phyloP scores from a whole-genome alignment of 768 basidiomycete genomes.

The Cystobasidium tubakii region DNA sequence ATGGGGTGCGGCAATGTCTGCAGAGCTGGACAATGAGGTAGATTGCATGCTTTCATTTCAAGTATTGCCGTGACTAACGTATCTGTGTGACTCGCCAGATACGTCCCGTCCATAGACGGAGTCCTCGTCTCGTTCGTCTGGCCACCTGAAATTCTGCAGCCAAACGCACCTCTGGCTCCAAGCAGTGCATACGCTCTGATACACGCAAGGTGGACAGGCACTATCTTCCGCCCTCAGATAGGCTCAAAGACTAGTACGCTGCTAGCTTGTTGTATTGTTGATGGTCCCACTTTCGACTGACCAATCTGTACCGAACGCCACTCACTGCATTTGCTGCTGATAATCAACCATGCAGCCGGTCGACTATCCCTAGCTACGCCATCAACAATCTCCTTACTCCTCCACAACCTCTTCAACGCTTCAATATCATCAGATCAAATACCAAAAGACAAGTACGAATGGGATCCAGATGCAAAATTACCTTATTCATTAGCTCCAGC shows the following conservation, averaged over 20 bases:
- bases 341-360: conserved; percentile 46
- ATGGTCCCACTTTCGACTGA: background rate
- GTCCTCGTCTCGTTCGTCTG: conserved; percentile 49
- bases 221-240: conserved; percentile 51
- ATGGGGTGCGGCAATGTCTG: conserved; percentile 51
- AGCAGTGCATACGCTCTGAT: conserved; percentile 48
- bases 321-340: background rate
- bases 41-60: conserved; percentile 35
- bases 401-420: conserved; percentile 54
- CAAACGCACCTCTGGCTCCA: conserved; percentile 44
- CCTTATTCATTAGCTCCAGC: conserved; percentile 28
- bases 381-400: conserved; percentile 53
- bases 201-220: conserved; percentile 49
- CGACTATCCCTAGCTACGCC: conserved; percentile 52
- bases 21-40: conserved; percentile 53
- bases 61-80: background rate
- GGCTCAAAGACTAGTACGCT: conserved; percentile 50
- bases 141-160: conserved; percentile 48
- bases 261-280: background rate
- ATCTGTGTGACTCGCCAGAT: conserved; percentile 44
- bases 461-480: conserved; percentile 46
- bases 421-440: conserved; percentile 53
- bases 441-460: conserved; percentile 49
- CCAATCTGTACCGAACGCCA: background rate
- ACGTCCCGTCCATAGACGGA: conserved; percentile 50